phyloP scores from a whole-genome alignment of 306 rosid genomes.

The Lathyrus oleraceus region DNA sequence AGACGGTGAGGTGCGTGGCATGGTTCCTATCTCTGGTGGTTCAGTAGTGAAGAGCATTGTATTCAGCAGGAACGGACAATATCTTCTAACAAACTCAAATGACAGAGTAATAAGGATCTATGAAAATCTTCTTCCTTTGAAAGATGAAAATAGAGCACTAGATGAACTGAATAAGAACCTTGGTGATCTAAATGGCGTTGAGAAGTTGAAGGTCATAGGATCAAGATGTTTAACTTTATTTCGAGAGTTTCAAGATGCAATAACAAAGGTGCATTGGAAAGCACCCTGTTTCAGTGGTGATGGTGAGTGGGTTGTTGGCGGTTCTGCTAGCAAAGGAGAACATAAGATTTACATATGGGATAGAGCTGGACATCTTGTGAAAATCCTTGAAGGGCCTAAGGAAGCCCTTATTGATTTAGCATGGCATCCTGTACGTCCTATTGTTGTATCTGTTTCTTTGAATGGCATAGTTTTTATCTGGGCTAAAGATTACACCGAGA shows the following conservation, averaged over 20 bases:
- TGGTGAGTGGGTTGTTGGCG: constrained; percentile 98
- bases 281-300: constrained; percentile 99
- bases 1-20: constrained; percentile 54
- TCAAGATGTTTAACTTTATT: constrained; percentile 75
- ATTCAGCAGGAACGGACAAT: constrained; percentile 87
- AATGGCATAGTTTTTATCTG: constrained; percentile 85
- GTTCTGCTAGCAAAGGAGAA: constrained; percentile 99
- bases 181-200: constrained; percentile 54
- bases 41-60: constrained; percentile 87
- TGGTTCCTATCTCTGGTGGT: constrained; percentile 82
- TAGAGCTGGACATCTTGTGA: constrained; percentile 94
- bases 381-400: constrained; percentile 98
- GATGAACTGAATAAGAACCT: constrained; percentile 46
- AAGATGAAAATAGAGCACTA: constrained; percentile 64
- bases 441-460: constrained; percentile 90
- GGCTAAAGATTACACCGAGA: constrained; percentile 99
- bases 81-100: constrained; percentile 91
- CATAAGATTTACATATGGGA: constrained; percentile 99
- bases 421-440: constrained; percentile 97
- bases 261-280: constrained; percentile 97
- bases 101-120: constrained; percentile 85
- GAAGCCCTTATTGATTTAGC: constrained; percentile 95
- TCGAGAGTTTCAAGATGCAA: constrained; percentile 94
- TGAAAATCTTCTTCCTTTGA: constrained; percentile 81
- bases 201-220: constrained; percentile 78